These are phyloP conservation scores for Petunia secreta DNA, from an alignment of 257 asterid genomes.

Conservation along the genomic window DNA sequence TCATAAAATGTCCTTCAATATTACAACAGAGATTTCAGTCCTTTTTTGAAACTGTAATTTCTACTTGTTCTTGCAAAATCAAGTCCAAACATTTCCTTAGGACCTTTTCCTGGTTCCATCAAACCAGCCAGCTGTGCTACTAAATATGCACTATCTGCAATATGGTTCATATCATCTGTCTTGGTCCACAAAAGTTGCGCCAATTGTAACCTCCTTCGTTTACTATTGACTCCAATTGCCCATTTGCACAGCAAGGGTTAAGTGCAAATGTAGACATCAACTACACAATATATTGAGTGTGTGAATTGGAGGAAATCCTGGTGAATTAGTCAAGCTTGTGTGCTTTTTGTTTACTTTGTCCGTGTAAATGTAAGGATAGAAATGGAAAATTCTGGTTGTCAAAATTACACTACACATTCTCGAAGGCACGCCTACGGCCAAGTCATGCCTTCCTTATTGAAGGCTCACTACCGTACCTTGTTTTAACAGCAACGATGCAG, in stretches of 20 bases:
- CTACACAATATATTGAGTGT: not conserved
- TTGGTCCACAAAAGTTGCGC: slow-evolving; percentile 57
- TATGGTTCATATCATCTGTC: slow-evolving; percentile 44
- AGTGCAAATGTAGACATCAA: not conserved
- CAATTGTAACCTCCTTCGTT: slow-evolving; percentile 55
- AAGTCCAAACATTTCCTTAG: slow-evolving; percentile 73
- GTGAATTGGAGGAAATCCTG: not conserved
- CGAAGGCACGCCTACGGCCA: too few species aligned
- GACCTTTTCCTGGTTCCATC: slow-evolving; percentile 48
- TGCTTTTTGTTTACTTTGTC: not conserved
- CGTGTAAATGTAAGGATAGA: not conserved
- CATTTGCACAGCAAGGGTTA: slow-evolving; percentile 38
- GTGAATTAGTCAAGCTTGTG: not conserved
- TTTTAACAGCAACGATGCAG: too few species aligned
- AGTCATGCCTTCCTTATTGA: too few species aligned
- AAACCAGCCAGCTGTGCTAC: slow-evolving; percentile 69
- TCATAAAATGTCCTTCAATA: not conserved
- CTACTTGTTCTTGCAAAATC: slow-evolving; percentile 41
- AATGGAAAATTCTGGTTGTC: not conserved
- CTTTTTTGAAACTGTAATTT: slow-evolving; percentile 14
- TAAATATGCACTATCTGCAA: slow-evolving; percentile 56
- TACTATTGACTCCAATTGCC: slow-evolving; percentile 57
- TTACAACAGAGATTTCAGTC: slow-evolving; percentile 24
- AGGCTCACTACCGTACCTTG: too few species aligned
- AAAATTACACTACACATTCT: too few species aligned